Percentiles rank a stretch among this genome's conserved stretches.
Evolutionary conservation across 805 yeast genomes (phyloP).

Genomic region (Danielozyma ontarioensis): DNA sequence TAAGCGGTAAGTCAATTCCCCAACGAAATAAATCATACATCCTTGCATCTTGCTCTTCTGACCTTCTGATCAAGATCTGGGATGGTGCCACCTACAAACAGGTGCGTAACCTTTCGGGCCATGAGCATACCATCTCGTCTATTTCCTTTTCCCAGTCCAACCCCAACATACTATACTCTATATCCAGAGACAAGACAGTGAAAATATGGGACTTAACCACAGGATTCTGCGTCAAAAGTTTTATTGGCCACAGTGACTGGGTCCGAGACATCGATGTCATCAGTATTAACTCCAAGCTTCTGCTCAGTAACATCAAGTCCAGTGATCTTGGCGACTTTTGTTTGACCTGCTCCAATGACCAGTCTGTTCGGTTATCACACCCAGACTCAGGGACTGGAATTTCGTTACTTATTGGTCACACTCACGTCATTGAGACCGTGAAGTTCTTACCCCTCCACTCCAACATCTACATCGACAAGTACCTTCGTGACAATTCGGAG

Average conservation of each 20-base stretch:
- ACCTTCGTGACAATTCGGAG: constrained; percentile 26
- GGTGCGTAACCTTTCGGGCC: constrained; percentile 68
- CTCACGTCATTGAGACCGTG: constrained; percentile 75
- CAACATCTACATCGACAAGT: constrained; percentile 44
- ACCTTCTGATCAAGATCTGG: constrained; percentile 65
- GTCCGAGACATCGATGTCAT: constrained; percentile 57
- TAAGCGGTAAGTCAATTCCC: constrained; percentile 14
- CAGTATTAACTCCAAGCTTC: constrained; percentile 10
- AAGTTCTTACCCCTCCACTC: constrained; percentile 57
- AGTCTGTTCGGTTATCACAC: constrained; percentile 63
- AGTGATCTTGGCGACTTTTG: constrained; percentile 47
- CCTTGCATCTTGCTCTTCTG: constrained; percentile 49
- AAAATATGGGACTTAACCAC: constrained; percentile 62
- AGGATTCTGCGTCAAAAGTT: constrained; percentile 63
- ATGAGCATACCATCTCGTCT: constrained; percentile 78
- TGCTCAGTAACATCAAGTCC: constrained; percentile 6
- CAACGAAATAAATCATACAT: constrained; percentile 27
- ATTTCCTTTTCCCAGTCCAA: constrained; percentile 46
- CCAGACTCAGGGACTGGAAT: constrained; percentile 62
- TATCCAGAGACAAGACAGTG: constrained; percentile 59
- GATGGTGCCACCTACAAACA: constrained; percentile 49
- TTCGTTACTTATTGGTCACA: constrained; percentile 68
- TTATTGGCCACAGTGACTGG: constrained; percentile 87
- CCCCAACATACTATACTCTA: constrained; percentile 48
- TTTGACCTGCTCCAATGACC: constrained; percentile 76